Conservation (phyloP, 371 early-diverging fungal species). For the Thermomucor indicae-seudaticae region DNA sequence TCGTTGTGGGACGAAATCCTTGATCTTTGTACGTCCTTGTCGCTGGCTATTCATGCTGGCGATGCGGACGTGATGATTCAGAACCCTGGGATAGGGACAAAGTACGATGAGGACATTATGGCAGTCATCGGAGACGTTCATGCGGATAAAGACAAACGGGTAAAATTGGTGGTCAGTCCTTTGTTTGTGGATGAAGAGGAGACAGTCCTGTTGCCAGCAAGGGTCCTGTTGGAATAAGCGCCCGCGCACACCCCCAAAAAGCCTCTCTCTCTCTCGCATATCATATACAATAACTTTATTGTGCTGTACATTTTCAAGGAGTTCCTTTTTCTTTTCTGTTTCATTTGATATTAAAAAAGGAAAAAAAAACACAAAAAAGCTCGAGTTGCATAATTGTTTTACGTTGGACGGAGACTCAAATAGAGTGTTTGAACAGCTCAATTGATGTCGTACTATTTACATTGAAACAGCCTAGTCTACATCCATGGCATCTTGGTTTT, state of each 20-base stretch:
- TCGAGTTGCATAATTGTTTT: too few relatives aligned
- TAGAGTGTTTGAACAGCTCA: too few relatives aligned
- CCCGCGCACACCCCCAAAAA: too few relatives aligned
- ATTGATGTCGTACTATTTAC: background rate
- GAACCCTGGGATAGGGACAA: conserved; percentile 24
- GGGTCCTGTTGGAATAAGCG: conserved; percentile 33
- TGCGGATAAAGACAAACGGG: conserved; percentile 21
- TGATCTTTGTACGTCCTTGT: conserved; percentile 29
- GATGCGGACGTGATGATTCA: conserved; percentile 43
- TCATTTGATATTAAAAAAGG: background rate
- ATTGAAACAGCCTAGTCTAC: conserved; percentile 1
- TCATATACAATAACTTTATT: background rate
- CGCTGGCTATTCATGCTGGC: conserved; percentile 42
- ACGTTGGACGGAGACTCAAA: too few relatives aligned
- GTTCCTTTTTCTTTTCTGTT: background rate
- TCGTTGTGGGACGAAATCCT: conserved; percentile 32
- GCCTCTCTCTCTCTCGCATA: too few relatives aligned
- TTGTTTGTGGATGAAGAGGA: conserved; percentile 46
- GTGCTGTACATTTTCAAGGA: background rate
- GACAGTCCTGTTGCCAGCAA: conserved; percentile 32
- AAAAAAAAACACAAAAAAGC: too few relatives aligned
- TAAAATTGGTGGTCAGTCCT: conserved; percentile 34
- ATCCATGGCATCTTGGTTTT: conserved; percentile 6
- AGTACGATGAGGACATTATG: conserved; percentile 43
- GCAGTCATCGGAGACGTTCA: conserved; percentile 28